A percentile compares a stretch with the other conserved stretches of the same genome.
phyloP scores from a whole-genome alignment of 169 alveolate genomes.

The Cryptosporidium xiaoi region DNA sequence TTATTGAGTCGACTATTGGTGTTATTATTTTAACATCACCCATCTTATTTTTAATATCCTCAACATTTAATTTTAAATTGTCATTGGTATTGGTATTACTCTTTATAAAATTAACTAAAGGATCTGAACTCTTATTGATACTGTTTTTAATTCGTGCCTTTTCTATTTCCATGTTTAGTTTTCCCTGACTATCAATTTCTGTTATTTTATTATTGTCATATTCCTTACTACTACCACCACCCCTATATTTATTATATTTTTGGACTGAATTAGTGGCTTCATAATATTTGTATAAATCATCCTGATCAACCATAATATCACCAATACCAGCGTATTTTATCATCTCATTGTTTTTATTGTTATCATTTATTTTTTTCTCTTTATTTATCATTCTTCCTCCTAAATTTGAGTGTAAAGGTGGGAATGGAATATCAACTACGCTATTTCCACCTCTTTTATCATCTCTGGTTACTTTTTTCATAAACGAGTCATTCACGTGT shows the following conservation, averaged over 20 bases:
- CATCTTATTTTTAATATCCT: constrained; percentile 1
- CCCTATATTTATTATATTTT: background rate
- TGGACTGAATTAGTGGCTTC: background rate
- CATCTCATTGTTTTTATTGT: background rate
- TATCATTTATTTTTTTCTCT: background rate
- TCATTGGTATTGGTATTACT: background rate
- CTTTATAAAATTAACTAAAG: background rate
- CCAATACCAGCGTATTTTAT: background rate
- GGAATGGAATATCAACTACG: constrained; percentile 47
- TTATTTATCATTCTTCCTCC: constrained; percentile 17
- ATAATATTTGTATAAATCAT: background rate
- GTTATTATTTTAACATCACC: background rate
- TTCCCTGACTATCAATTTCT: too few species aligned
- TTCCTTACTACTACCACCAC: too few species aligned
- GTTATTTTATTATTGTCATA: background rate
- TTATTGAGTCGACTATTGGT: constrained; percentile 23
- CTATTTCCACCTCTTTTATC: constrained; percentile 16
- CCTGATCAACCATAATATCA: background rate
- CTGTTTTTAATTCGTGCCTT: background rate
- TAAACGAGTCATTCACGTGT: constrained; percentile 12
- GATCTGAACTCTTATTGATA: background rate
- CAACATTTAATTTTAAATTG: background rate
- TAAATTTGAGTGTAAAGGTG: constrained; percentile 25
- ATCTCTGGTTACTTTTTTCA: constrained; percentile 33
- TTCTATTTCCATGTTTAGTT: too few species aligned